Evolutionary conservation across 495 filamentous ascomycete species (phyloP), one percentile per base, ranked within the genome.

Genomic region (Aspergillus funiculosus): DNA sequence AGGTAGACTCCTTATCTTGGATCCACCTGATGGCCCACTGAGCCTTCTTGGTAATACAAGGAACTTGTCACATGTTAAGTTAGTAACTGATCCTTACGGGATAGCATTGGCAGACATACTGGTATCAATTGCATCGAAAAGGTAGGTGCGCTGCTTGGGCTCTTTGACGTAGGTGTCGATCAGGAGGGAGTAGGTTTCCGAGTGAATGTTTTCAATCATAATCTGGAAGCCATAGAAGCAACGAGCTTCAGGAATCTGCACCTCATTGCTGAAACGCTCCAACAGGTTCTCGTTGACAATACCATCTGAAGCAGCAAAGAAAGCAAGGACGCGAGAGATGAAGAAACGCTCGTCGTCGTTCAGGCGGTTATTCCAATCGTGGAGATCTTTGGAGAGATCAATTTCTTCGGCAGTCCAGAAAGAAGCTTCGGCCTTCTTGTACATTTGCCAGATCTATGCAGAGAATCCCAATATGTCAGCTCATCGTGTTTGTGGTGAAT

Each of bases 161-260:
- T 98, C 92, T 77, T 94, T 95, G 77, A 98, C 94, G 72, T 99
- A 99, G 50, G 94, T 99, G 61, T 99, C 92, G 66, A 99, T 99
- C 55, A 99, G 83, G 10, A 99, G 81, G 25, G 91, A 96, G 80
- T 99, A 99, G 36, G 92, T 99, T 73, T 99, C 92, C 20, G 92
- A 94, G 80, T 99, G 92, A 60, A 99, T 96, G 75, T 99, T 99
- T 81, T 99, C 92, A 87, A 99, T 97, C 92, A 99, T 99, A 76
- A 99, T 99, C 74, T 99, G 92, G 80, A 99, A 99, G 53, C 92
- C 92, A 66, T 98, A 98, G 81, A 98, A 98, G 82, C 92, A 97
- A 64, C 92, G 89, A 44, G 92, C 92, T 73, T 98, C 92, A 25
- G 92, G 91, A 51, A 95, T 82, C 73, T 98, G 92, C 20, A 98